These are phyloP conservation scores for Pseudogymnoascus sp. DNA, from an alignment of 2,329 filamentous ascomycete genomes.

Conservation along the genomic window DNA sequence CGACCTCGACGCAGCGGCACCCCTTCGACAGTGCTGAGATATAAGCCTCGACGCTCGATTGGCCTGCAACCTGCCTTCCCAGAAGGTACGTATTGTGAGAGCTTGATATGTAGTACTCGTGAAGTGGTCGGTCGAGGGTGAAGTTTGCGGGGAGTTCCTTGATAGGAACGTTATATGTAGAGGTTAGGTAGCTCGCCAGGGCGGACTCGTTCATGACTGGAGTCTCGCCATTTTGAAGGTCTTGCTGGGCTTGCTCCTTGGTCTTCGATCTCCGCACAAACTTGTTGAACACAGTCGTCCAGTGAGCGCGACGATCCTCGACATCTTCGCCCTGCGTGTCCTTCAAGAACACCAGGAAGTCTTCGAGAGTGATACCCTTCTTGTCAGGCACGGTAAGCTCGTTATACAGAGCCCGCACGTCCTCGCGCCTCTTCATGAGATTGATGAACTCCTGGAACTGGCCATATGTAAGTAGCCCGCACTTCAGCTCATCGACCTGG, in stretches of 20 bases:
- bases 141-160: slow-evolving; percentile 51
- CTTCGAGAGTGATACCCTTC: slow-evolving; percentile 57
- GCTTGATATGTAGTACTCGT: slow-evolving; percentile 97
- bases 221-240: slow-evolving; percentile 36
- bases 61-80: slow-evolving; percentile 79
- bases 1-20: slow-evolving; percentile 92
- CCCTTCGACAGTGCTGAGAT: slow-evolving; percentile 80
- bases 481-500: slow-evolving; percentile 56
- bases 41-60: slow-evolving; percentile 92
- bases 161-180: slow-evolving; percentile 62
- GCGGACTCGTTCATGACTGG: slow-evolving; percentile 67
- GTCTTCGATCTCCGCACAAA: slow-evolving; percentile 53
- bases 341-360: slow-evolving; percentile 70
- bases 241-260: slow-evolving; percentile 37
- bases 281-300: slow-evolving; percentile 65
- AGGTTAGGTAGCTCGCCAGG: slow-evolving; percentile 70
- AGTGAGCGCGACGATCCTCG: slow-evolving; percentile 53
- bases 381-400: slow-evolving; percentile 49
- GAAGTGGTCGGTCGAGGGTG: slow-evolving; percentile 72
- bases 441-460: slow-evolving; percentile 81
- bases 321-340: slow-evolving; percentile 70
- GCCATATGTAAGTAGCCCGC: slow-evolving; percentile 62
- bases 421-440: slow-evolving; percentile 73
- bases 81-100: slow-evolving; percentile 97
- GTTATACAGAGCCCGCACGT: slow-evolving; percentile 68